Conservation (phyloP, 176 grass and related monocot species). For the Aegilops tauschii region DNA sequence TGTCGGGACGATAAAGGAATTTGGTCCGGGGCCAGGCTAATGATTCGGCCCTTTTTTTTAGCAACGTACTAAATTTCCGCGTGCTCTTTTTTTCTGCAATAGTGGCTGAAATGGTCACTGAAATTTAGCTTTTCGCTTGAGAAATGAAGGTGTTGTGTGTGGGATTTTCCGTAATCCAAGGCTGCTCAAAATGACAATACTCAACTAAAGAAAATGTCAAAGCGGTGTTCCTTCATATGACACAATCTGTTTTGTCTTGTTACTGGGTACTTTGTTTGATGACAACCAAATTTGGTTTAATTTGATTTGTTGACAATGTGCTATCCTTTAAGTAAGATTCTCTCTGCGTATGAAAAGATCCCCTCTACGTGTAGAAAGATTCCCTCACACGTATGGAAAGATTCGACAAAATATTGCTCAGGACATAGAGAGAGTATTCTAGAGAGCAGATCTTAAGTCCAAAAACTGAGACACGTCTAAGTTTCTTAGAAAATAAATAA, state of each 20-base stretch:
- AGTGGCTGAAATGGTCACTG: not conserved
- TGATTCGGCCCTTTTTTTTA: conserved; percentile 26
- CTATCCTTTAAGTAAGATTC: not conserved
- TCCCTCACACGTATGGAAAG: not conserved
- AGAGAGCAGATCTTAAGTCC: not conserved
- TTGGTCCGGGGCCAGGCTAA: conserved; percentile 33
- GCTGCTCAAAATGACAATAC: not conserved
- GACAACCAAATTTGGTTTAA: not conserved
- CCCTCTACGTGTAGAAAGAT: not conserved
- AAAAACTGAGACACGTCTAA: too few relatives aligned
- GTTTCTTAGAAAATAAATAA: too few relatives aligned
- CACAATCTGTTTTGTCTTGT: not conserved
- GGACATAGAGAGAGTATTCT: not conserved
- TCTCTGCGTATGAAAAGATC: too few relatives aligned
- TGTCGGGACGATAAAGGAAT: conserved; percentile 30
- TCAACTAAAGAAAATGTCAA: too few relatives aligned
- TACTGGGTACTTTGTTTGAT: not conserved
- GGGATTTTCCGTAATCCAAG: conserved; percentile 20
- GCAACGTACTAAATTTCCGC: not conserved
- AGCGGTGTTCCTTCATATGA: not conserved
- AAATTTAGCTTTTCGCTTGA: not conserved
- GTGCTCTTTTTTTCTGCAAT: not conserved
- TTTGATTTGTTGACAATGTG: not conserved
- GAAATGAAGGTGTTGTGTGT: conserved; percentile 5
- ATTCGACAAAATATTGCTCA: not conserved